Percentiles rank a stretch among this genome's conserved stretches.
These are phyloP conservation scores for Prinsepia uniflora DNA, from an alignment of 306 rosid species.

Conservation along the genomic window DNA sequence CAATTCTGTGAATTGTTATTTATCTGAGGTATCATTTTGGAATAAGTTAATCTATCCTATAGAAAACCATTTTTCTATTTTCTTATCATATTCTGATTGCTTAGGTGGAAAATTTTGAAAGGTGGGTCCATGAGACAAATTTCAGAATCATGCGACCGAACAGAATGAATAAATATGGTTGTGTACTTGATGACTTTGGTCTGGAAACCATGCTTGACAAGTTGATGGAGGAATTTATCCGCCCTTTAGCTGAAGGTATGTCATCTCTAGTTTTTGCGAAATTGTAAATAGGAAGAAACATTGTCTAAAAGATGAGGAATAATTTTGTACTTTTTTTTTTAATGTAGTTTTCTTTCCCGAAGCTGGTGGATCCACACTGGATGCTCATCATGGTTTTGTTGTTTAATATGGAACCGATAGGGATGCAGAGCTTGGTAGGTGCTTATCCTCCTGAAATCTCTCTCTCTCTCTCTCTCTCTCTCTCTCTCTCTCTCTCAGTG, in stretches of 20 bases:
- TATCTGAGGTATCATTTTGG: constrained; percentile 69
- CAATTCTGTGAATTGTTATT: constrained; percentile 65
- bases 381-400: constrained; percentile 94
- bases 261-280: constrained; percentile 1
- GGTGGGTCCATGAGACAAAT: constrained; percentile 74
- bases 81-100: constrained; percentile 58
- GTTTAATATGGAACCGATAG: constrained; percentile 89
- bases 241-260: constrained; percentile 70
- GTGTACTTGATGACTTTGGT: constrained; percentile 95
- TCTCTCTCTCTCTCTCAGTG: too few relatives aligned
- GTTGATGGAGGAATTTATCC: constrained; percentile 67
- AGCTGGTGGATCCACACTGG: constrained; percentile 88
- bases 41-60: constrained; percentile 12
- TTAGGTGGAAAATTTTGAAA: constrained; percentile 92
- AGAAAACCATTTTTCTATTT: constrained; percentile 33
- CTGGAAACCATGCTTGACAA: constrained; percentile 76
- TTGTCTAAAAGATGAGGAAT: constrained; percentile 11
- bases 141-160: constrained; percentile 88
- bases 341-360: constrained; percentile 78
- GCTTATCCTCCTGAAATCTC: constrained; percentile 4
- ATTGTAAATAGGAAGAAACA: constrained; percentile 8
- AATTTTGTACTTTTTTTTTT: constrained; percentile 26
- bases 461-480: too few relatives aligned
- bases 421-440: constrained; percentile 88
- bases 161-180: constrained; percentile 88